Evolutionary conservation across 768 basidiomycete genomes (phyloP).

Genomic region (Termitomyces sp.): DNA sequence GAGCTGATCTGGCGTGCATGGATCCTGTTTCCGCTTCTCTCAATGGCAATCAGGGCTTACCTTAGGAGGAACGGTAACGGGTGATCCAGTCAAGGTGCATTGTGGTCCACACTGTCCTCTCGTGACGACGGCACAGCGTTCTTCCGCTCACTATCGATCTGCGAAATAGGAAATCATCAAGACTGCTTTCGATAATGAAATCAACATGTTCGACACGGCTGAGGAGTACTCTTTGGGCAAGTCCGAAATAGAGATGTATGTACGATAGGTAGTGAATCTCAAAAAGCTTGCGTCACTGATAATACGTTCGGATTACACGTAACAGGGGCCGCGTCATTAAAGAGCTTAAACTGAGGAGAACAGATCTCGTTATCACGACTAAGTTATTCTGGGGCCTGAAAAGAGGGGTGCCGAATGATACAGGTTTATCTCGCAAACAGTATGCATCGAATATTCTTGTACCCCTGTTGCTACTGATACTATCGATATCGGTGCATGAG

Average conservation of each 20-base stretch:
- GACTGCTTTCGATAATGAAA: conserved; percentile 67
- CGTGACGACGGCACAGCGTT: neutral
- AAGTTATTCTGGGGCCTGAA: conserved; percentile 71
- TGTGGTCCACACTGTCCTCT: neutral
- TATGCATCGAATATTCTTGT: neutral
- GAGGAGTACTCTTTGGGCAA: conserved; percentile 60
- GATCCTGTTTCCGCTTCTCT: too few species aligned
- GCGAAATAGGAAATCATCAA: conserved; percentile 63
- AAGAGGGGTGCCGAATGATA: conserved; percentile 38
- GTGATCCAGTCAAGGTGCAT: conserved; percentile 64
- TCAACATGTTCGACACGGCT: conserved; percentile 72
- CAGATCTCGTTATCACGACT: conserved; percentile 68
- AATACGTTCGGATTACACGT: neutral
- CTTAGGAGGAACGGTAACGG: conserved; percentile 34
- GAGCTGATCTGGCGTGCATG: conserved; percentile 10
- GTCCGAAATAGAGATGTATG: conserved; percentile 70
- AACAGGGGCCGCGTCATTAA: conserved; percentile 63
- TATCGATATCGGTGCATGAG: neutral
- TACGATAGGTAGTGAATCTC: neutral
- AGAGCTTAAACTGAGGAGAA: conserved; percentile 64
- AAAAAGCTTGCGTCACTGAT: neutral
- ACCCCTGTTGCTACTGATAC: neutral
- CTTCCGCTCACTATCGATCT: neutral
- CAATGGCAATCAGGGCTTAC: too few species aligned
- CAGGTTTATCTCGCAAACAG: neutral